These are phyloP conservation scores for Persicaria tinctoria DNA, from an alignment of 148 eudicot genomes.

Conservation along the genomic window DNA sequence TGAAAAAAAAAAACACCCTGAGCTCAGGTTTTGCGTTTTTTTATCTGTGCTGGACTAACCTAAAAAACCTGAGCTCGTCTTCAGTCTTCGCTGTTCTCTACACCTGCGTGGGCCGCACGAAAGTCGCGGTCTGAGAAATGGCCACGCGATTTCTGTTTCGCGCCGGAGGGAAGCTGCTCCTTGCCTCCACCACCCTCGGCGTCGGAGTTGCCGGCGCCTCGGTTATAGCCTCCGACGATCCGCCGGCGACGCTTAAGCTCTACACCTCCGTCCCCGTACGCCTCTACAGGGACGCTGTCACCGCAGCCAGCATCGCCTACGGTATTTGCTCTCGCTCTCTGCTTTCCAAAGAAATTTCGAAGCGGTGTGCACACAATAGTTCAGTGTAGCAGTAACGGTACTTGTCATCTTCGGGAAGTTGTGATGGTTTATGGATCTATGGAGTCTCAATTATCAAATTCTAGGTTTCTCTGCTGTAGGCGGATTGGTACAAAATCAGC, in stretches of 20 bases:
- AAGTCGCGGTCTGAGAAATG: conserved; percentile 34
- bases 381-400: no score
- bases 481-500: not conserved
- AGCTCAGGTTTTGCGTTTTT: no score
- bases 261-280: conserved; percentile 72
- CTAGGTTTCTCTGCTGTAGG: not conserved
- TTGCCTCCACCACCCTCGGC: conserved; percentile 40
- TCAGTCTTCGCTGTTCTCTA: not conserved
- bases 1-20: no score
- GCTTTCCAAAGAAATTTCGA: not conserved
- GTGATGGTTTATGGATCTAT: not conserved
- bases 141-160: conserved; percentile 56
- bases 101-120: not conserved
- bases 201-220: conserved; percentile 58
- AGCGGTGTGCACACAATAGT: not conserved
- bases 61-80: no score
- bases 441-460: conserved; percentile 2
- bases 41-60: no score
- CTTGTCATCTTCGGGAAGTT: not conserved
- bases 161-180: conserved; percentile 35
- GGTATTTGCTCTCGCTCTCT: conserved; percentile 32
- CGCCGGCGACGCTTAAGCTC: conserved; percentile 58
- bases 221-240: conserved; percentile 67
- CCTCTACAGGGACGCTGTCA: conserved; percentile 51
- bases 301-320: conserved; percentile 75